These are phyloP conservation scores for Sordaria brevicollis DNA, from an alignment of 495 filamentous ascomycete genomes.

Conservation along the genomic window DNA sequence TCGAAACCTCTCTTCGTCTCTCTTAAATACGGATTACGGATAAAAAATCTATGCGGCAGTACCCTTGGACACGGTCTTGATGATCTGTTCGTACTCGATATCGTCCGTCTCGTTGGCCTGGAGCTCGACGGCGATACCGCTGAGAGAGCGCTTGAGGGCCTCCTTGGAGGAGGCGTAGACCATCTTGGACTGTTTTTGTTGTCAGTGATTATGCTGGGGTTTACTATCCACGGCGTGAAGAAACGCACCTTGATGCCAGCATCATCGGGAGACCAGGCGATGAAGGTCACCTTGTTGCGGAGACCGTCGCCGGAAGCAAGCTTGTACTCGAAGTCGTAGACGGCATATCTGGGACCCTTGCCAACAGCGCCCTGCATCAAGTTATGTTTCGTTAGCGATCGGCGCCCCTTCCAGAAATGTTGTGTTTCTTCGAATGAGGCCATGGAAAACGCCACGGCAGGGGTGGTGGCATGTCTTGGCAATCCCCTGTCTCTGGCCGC, in stretches of 20 bases:
- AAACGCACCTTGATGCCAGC: constrained; percentile 66
- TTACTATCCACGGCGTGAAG: neutral
- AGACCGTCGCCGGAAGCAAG: constrained; percentile 69
- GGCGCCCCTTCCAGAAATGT: neutral
- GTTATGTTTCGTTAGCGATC: constrained; percentile 3
- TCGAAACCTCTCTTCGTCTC: neutral
- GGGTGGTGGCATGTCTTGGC: neutral
- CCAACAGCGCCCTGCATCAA: constrained; percentile 42
- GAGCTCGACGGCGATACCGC: constrained; percentile 66
- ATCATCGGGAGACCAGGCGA: constrained; percentile 84
- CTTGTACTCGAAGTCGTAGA: constrained; percentile 84
- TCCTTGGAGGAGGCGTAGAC: constrained; percentile 95
- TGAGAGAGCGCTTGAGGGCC: constrained; percentile 76
- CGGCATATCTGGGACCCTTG: constrained; percentile 81
- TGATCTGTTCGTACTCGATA: constrained; percentile 72
- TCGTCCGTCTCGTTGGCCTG: constrained; percentile 91
- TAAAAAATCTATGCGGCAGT: constrained; percentile 28
- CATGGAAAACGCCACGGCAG: neutral
- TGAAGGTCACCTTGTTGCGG: constrained; percentile 92
- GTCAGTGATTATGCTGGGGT: neutral
- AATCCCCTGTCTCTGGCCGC: neutral
- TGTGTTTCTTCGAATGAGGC: constrained; percentile 1
- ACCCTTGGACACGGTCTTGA: constrained; percentile 74
- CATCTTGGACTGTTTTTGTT: constrained; percentile 62
- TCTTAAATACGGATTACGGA: neutral